phyloP scores from a whole-genome alignment of 1,284 basidiomycete species.

The Ganoderma meredithae region DNA sequence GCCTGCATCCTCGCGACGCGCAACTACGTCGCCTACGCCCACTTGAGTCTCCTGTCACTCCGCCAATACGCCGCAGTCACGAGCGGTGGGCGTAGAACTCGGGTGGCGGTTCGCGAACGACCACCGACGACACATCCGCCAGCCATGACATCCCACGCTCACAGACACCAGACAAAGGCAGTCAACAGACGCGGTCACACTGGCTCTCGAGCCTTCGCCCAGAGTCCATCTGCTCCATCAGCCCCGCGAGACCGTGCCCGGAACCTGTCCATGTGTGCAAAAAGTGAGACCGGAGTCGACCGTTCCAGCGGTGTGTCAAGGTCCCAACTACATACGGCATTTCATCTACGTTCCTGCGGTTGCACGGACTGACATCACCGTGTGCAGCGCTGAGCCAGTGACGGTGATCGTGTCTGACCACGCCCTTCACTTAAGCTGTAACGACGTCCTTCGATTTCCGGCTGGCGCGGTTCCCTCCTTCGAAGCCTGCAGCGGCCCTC shows the following conservation, averaged over 20 bases:
- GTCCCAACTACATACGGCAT: not conserved
- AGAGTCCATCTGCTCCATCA: constrained; percentile 5
- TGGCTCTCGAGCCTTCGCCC: not conserved
- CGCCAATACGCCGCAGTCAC: constrained; percentile 5
- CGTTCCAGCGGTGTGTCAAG: not conserved
- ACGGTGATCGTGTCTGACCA: not conserved
- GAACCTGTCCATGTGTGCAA: not conserved
- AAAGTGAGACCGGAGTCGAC: not conserved
- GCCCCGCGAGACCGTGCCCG: not conserved
- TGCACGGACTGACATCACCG: not conserved
- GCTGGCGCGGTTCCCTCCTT: not conserved
- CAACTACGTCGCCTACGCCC: not conserved
- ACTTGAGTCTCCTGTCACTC: not conserved
- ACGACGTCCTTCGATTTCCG: not conserved
- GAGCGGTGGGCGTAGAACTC: not conserved
- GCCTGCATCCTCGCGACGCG: not conserved
- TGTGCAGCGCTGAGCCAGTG: not conserved
- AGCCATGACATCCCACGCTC: constrained; percentile 2
- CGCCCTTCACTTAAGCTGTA: constrained; percentile 1
- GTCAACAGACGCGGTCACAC: constrained; percentile 2
- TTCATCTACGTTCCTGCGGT: not conserved
- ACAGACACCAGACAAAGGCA: not conserved
- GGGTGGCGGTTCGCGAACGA: not conserved
- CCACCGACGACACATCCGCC: constrained; percentile 1
- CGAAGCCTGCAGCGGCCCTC: not conserved